Conservation (phyloP, 306 rosid genomes). For the Ormosia emarginata region DNA sequence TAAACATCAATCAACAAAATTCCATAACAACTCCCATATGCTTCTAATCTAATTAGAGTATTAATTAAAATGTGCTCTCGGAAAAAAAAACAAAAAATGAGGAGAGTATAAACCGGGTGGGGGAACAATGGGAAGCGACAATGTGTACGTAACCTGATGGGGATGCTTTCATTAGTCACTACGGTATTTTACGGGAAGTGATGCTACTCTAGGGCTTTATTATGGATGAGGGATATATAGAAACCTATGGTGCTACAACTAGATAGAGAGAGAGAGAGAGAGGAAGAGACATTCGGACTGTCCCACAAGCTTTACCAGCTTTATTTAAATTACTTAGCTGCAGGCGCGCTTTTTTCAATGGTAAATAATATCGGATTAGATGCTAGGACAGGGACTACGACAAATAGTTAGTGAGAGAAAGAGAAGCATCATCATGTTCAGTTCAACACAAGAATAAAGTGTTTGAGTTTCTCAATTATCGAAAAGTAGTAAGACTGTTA, state of each 20-base stretch:
- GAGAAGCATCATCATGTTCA: background rate
- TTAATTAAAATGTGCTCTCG: background rate
- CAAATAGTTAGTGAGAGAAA: background rate
- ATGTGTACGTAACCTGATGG: slow-evolving; percentile 31
- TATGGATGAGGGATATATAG: slow-evolving; percentile 8
- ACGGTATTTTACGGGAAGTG: slow-evolving; percentile 39
- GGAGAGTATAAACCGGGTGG: background rate
- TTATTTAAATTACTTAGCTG: slow-evolving; percentile 8
- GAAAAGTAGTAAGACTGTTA: background rate
- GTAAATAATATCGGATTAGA: background rate
- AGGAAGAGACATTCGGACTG: slow-evolving; percentile 92
- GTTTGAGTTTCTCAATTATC: background rate
- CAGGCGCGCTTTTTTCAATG: slow-evolving; percentile 12
- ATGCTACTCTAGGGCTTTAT: slow-evolving; percentile 28
- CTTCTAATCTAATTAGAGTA: no score
- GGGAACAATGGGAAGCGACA: slow-evolving; percentile 41
- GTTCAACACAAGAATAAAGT: background rate
- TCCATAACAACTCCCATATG: no score
- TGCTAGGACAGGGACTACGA: background rate
- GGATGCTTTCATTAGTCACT: slow-evolving; percentile 25
- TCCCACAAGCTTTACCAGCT: slow-evolving; percentile 82
- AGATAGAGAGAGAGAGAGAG: background rate
- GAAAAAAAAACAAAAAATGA: background rate
- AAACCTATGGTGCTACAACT: slow-evolving; percentile 24
- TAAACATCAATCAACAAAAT: no score